These are phyloP conservation scores for Calycina herbarum DNA, from an alignment of 2,329 filamentous ascomycete genomes.

Conservation along the genomic window DNA sequence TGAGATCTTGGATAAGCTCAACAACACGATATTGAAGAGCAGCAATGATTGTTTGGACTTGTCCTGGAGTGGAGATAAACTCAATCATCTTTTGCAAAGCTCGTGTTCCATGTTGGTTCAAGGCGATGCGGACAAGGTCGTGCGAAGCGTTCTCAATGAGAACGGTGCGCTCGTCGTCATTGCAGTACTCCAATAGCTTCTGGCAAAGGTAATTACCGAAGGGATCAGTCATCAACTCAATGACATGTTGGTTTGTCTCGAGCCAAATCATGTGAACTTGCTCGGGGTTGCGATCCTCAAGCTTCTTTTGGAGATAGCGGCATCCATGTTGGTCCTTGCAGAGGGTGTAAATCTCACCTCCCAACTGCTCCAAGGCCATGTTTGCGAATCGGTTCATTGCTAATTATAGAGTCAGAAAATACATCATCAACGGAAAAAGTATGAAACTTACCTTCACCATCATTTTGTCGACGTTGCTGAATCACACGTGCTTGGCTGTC, in stretches of 20 bases:
- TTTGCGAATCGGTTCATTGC: conserved; percentile 81
- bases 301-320: conserved; percentile 93
- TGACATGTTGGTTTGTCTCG: conserved; percentile 90
- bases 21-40: conserved; percentile 84
- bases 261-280: conserved; percentile 91
- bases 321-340: conserved; percentile 99
- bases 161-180: conserved; percentile 89
- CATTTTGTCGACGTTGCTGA: conserved; percentile 71
- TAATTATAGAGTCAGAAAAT: conserved; percentile 35
- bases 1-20: conserved; percentile 92
- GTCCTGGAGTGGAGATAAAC: conserved; percentile 81
- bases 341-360: conserved; percentile 80
- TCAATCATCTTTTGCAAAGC: conserved; percentile 99
- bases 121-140: conserved; percentile 86
- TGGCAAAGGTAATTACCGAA: conserved; percentile 99
- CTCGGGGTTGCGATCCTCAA: conserved; percentile 83
- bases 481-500: conserved; percentile 77
- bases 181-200: conserved; percentile 94
- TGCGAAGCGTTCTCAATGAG: conserved; percentile 87
- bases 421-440: neutral
- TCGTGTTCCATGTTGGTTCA: conserved; percentile 96
- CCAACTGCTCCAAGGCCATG: conserved; percentile 75
- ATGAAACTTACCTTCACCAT: conserved; percentile 62
- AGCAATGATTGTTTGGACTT: conserved; percentile 84
- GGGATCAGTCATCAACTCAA: conserved; percentile 97